A percentile compares a stretch with the other conserved stretches of the same genome.
phyloP scores from a whole-genome alignment of 495 filamentous ascomycete species.

The Daldinia concentrica region DNA sequence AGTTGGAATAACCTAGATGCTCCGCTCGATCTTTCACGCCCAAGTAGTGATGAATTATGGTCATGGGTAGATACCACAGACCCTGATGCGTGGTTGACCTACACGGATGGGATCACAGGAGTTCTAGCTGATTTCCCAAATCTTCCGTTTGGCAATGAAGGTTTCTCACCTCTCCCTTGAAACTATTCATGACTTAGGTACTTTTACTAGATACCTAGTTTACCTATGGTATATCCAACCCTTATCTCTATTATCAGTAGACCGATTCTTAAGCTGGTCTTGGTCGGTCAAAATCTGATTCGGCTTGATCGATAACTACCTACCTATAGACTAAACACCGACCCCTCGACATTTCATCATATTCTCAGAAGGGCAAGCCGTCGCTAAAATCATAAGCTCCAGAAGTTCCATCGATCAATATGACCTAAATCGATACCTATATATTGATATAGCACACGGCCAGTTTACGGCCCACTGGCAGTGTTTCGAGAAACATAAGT shows the following conservation, averaged over 20 bases:
- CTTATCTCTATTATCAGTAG: background rate
- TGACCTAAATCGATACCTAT: background rate
- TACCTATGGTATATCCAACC: background rate
- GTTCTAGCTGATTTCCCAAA: slow-evolving; percentile 28
- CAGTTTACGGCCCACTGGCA: background rate
- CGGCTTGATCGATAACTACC: background rate
- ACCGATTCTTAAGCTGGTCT: background rate
- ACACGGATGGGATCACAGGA: slow-evolving; percentile 28
- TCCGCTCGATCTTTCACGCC: slow-evolving; percentile 6
- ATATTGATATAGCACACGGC: background rate
- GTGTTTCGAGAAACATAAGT: background rate
- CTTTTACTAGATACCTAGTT: background rate
- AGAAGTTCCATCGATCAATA: background rate
- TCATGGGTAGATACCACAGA: slow-evolving; percentile 23
- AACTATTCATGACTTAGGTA: background rate
- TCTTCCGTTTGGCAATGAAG: slow-evolving; percentile 25
- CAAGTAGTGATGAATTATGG: slow-evolving; percentile 25
- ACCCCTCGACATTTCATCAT: too few species aligned
- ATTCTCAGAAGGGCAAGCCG: too few species aligned
- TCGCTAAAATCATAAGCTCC: background rate
- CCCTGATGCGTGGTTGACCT: slow-evolving; percentile 26
- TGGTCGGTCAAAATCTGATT: background rate
- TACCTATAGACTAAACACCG: background rate
- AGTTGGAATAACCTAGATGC: background rate
- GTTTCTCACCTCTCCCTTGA: slow-evolving; percentile 20